Evolutionary conservation across 139 green algal species (phyloP).

Genomic region (Chlorella sp.): DNA sequence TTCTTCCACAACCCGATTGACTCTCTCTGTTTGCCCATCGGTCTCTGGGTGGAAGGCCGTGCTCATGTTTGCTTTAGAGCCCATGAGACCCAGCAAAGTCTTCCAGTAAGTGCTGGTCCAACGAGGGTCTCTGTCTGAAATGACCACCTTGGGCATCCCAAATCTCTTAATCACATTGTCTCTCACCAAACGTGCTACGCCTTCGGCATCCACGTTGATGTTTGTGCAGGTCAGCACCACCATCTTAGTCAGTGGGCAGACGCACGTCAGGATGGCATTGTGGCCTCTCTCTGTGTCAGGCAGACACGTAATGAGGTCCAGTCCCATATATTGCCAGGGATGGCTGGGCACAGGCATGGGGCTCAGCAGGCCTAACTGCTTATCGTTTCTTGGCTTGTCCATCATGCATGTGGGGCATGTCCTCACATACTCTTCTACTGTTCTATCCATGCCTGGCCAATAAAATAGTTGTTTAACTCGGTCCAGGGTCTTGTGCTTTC

Average conservation of each 20-base stretch:
- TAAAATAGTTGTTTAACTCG: slow-evolving; percentile 14
- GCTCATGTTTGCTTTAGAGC: slow-evolving; percentile 11
- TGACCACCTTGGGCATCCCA: slow-evolving; percentile 28
- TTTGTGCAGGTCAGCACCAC: slow-evolving; percentile 8
- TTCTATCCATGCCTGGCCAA: slow-evolving; percentile 27
- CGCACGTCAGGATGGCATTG: slow-evolving; percentile 51
- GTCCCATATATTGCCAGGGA: slow-evolving; percentile 27
- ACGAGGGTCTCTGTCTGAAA: slow-evolving; percentile 39
- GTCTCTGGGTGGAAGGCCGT: slow-evolving; percentile 60
- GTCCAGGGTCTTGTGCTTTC: background rate
- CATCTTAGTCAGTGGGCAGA: slow-evolving; percentile 39
- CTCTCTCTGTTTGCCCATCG: too few species aligned
- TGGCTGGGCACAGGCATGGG: slow-evolving; percentile 30
- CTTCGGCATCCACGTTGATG: slow-evolving; percentile 9
- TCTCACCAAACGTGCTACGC: slow-evolving; percentile 10
- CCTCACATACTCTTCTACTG: slow-evolving; percentile 32
- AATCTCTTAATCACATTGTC: slow-evolving; percentile 27
- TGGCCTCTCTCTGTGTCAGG: slow-evolving; percentile 25
- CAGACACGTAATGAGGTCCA: slow-evolving; percentile 39
- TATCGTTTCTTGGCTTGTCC: slow-evolving; percentile 31
- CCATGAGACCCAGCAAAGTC: background rate
- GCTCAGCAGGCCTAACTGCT: slow-evolving; percentile 13
- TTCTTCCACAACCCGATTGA: too few species aligned
- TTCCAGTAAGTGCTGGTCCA: slow-evolving; percentile 44
- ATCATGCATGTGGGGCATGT: slow-evolving; percentile 43